A percentile compares a stretch with the other conserved stretches of the same genome.
These are phyloP conservation scores for Plectosphaerella cucumerina DNA, from an alignment of 2,329 filamentous ascomycete genomes.

Conservation along the genomic window DNA sequence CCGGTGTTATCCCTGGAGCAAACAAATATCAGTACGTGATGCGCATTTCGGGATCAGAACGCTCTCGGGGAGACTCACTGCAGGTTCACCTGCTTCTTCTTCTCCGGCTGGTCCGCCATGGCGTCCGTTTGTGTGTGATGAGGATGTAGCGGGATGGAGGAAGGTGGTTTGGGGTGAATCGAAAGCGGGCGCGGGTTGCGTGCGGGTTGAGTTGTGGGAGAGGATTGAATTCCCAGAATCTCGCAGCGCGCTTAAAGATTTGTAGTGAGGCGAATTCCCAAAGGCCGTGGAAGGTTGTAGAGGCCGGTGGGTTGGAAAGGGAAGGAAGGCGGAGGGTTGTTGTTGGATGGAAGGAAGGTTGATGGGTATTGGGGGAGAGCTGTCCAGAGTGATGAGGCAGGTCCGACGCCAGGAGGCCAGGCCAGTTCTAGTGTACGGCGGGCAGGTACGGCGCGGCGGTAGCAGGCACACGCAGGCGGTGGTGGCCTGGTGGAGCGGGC, in stretches of 20 bases:
- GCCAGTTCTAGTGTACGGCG: conserved; percentile 9
- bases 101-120: conserved; percentile 69
- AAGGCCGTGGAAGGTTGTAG: not conserved
- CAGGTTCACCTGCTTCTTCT: conserved; percentile 81
- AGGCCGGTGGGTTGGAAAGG: not conserved
- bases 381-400: conserved; percentile 5
- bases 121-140: conserved; percentile 31
- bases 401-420: conserved; percentile 6
- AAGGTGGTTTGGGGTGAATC: not conserved
- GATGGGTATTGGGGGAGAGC: conserved; percentile 7
- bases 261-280: not conserved
- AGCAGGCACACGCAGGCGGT: conserved; percentile 8
- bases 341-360: conserved; percentile 6
- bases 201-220: conserved; percentile 1
- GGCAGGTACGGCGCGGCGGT: conserved; percentile 4
- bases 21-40: conserved; percentile 28
- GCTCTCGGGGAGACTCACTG: conserved; percentile 51
- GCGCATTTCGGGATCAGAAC: not conserved
- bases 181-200: conserved; percentile 5
- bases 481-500: conserved; percentile 5
- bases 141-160: conserved; percentile 4
- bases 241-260: not conserved
- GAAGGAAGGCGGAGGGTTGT: conserved; percentile 4
- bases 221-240: conserved; percentile 2
- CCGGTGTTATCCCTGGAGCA: conserved; percentile 76